phyloP scores from a whole-genome alignment of 768 basidiomycete species.

The Polyporus arcularius region DNA sequence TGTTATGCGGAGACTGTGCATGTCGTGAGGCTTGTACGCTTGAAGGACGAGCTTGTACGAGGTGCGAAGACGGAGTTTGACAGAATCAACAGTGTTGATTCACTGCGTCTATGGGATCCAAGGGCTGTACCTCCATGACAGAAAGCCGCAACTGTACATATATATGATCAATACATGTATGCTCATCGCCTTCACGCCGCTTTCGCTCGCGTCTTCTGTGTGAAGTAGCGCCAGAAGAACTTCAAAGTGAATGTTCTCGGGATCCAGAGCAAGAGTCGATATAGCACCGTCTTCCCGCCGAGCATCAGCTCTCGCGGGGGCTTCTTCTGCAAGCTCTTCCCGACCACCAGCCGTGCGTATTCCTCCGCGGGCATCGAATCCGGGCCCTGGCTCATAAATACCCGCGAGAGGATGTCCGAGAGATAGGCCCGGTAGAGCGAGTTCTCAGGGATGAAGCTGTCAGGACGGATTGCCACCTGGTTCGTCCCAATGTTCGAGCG shows the following conservation, averaged over 20 bases:
- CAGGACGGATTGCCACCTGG: constrained; percentile 38
- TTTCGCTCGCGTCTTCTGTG: no score
- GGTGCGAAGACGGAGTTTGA: no score
- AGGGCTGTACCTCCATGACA: no score
- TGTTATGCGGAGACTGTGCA: no score
- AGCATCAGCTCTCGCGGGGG: constrained; percentile 20
- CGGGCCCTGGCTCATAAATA: constrained; percentile 50
- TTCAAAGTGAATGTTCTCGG: background rate
- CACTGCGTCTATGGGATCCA: no score
- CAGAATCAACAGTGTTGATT: no score
- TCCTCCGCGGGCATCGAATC: constrained; percentile 23
- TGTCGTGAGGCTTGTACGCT: no score
- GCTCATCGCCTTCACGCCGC: no score
- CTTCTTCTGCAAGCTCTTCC: background rate
- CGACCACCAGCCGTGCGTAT: constrained; percentile 22
- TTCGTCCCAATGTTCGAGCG: constrained; percentile 67
- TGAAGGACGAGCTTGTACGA: no score
- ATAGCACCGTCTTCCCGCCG: constrained; percentile 8
- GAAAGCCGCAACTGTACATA: no score
- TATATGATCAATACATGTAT: no score
- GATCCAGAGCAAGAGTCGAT: constrained; percentile 1
- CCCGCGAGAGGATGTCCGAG: constrained; percentile 52
- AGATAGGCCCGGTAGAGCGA: constrained; percentile 58
- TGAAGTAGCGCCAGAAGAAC: constrained; percentile 7
- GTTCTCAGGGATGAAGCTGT: constrained; percentile 40